phyloP scores from a whole-genome alignment of 108 stramenopile genomes.

The Nannochloropsis oceanica region DNA sequence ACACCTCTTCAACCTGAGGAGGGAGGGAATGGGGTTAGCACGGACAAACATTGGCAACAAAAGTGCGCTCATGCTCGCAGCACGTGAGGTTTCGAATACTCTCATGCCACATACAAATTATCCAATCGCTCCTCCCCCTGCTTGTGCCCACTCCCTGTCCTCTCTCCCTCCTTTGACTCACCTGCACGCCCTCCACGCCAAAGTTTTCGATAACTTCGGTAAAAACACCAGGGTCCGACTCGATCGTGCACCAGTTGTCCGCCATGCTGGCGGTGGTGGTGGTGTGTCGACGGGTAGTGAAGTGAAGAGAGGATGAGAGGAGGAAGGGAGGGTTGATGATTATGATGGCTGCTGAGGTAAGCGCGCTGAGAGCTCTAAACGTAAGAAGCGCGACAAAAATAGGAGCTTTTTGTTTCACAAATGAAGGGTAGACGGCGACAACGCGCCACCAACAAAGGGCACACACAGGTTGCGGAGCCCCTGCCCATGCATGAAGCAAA shows the following conservation, averaged over 20 bases:
- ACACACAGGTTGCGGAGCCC: too few species aligned
- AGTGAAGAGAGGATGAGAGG: background rate
- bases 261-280: background rate
- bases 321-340: slow-evolving; percentile 18
- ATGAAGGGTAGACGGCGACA: too few species aligned
- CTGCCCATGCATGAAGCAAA: too few species aligned
- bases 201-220: slow-evolving; percentile 67
- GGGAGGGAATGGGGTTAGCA: background rate
- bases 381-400: too few species aligned
- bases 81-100: background rate
- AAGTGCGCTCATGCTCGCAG: background rate
- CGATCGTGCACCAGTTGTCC: slow-evolving; percentile 54
- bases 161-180: slow-evolving; percentile 26
- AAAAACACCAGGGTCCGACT: slow-evolving; percentile 68
- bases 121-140: background rate
- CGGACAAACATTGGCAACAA: too few species aligned
- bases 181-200: slow-evolving; percentile 53
- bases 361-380: background rate
- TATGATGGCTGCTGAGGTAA: slow-evolving; percentile 27
- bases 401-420: too few species aligned
- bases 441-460: too few species aligned
- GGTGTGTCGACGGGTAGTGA: background rate
- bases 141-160: background rate
- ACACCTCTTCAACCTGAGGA: slow-evolving; percentile 25
- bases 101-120: background rate